Percentiles rank a stretch among this genome's conserved stretches.
These are phyloP conservation scores for Phytopythium montanum DNA, from an alignment of 352 stramenopile genomes.

Conservation along the genomic window DNA sequence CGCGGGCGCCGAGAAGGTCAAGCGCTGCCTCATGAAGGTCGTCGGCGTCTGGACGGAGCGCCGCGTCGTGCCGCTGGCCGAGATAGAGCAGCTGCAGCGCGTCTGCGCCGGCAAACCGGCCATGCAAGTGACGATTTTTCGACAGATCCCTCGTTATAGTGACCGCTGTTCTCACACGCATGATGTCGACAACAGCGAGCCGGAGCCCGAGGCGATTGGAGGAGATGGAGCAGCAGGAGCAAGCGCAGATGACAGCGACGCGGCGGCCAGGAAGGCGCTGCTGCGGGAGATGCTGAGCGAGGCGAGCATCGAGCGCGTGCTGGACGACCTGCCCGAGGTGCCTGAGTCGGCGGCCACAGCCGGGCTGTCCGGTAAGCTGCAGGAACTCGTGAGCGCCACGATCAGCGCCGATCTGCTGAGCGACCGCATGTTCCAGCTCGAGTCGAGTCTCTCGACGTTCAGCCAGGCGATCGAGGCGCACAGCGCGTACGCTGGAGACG, in stretches of 20 bases:
- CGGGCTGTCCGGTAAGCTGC: conserved; percentile 38
- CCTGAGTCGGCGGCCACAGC: conserved; percentile 46
- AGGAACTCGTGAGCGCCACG: conserved; percentile 75
- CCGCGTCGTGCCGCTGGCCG: conserved; percentile 38
- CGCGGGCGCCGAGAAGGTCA: conserved; percentile 72
- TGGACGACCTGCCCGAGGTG: conserved; percentile 70
- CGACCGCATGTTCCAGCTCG: conserved; percentile 87
- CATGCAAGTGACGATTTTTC: conserved; percentile 34
- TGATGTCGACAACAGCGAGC: conserved; percentile 23
- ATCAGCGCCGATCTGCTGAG: conserved; percentile 84
- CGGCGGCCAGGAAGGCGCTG: conserved; percentile 22
- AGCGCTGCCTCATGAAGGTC: conserved; percentile 83
- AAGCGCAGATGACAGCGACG: conserved; percentile 14
- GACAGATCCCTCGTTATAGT: not conserved
- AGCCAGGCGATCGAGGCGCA: conserved; percentile 56
- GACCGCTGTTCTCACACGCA: not conserved
- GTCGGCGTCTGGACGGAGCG: conserved; percentile 85
- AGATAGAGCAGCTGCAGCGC: conserved; percentile 70
- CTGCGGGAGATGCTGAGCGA: conserved; percentile 38
- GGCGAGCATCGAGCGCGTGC: conserved; percentile 32
- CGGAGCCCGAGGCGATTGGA: conserved; percentile 13
- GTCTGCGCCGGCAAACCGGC: conserved; percentile 65
- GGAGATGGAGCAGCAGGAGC: not conserved
- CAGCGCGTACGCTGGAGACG: conserved; percentile 14
- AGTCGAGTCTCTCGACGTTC: conserved; percentile 76